phyloP scores from a whole-genome alignment of 2,329 filamentous ascomycete genomes.

The Hymenoscyphus repandus region DNA sequence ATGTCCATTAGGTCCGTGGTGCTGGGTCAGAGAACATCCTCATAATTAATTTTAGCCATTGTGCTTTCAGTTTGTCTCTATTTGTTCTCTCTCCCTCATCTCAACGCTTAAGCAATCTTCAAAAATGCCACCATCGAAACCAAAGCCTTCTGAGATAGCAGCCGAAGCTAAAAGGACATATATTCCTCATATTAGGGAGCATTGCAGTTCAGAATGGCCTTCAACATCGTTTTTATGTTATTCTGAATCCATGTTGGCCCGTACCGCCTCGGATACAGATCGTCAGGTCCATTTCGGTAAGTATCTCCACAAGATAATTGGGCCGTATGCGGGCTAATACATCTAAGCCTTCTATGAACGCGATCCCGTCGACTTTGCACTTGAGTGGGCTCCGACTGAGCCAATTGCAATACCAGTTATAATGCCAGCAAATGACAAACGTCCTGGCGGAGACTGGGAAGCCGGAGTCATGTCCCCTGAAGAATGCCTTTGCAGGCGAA shows the following conservation, averaged over 20 bases:
- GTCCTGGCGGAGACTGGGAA: constrained; percentile 77
- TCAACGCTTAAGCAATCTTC: neutral
- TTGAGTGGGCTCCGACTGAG: constrained; percentile 46
- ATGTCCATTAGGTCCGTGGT: constrained; percentile 16
- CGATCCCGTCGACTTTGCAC: constrained; percentile 56
- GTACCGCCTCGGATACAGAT: constrained; percentile 9
- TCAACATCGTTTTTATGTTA: constrained; percentile 50
- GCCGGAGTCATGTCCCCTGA: constrained; percentile 58
- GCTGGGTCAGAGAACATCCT: constrained; percentile 8
- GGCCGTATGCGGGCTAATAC: neutral
- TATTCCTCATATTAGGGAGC: constrained; percentile 57
- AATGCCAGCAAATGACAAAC: constrained; percentile 62
- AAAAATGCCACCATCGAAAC: constrained; percentile 52
- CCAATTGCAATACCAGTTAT: constrained; percentile 31
- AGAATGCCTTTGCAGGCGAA: constrained; percentile 69
- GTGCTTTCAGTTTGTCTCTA: constrained; percentile 1
- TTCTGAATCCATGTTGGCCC: constrained; percentile 40
- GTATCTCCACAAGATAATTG: constrained; percentile 16
- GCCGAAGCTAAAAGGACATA: constrained; percentile 67
- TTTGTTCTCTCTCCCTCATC: neutral
- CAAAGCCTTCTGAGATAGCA: constrained; percentile 64
- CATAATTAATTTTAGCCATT: constrained; percentile 1
- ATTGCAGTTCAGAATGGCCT: constrained; percentile 50
- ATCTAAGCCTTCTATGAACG: constrained; percentile 42
- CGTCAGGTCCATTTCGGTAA: constrained; percentile 41